These are phyloP conservation scores for Cladosporium halotolerans DNA, from an alignment of 2,329 filamentous ascomycete genomes.

Conservation along the genomic window DNA sequence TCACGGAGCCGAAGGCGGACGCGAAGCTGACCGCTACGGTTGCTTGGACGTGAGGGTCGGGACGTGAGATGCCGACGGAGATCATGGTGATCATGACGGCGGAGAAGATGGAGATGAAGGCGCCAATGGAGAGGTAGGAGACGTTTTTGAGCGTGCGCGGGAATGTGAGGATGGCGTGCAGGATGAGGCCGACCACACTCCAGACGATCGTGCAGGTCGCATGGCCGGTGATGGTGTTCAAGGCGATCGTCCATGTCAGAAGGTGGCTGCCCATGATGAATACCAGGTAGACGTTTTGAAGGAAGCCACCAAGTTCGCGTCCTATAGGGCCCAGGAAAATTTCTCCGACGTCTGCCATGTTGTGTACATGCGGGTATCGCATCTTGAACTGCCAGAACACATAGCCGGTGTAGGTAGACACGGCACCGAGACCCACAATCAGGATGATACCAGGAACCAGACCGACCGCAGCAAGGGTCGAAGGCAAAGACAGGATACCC, in stretches of 20 bases:
- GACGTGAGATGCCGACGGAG: conserved; percentile 51
- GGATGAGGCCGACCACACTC: conserved; percentile 51
- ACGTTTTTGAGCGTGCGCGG: conserved; percentile 59
- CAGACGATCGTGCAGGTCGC: conserved; percentile 60
- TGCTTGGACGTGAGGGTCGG: conserved; percentile 35
- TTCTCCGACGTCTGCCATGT: conserved; percentile 62
- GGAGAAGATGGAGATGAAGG: conserved; percentile 45
- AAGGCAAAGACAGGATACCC: conserved; percentile 51
- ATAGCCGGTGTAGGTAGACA: conserved; percentile 56
- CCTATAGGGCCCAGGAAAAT: conserved; percentile 56
- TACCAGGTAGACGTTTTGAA: conserved; percentile 58
- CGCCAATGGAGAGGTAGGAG: conserved; percentile 56
- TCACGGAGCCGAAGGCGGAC: conserved; percentile 54
- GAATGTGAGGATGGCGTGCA: conserved; percentile 54
- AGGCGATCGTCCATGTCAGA: conserved; percentile 64
- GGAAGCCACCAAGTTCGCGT: conserved; percentile 57
- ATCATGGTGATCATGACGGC: conserved; percentile 63
- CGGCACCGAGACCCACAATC: conserved; percentile 47
- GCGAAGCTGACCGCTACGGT: conserved; percentile 33
- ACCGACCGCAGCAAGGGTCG: conserved; percentile 47
- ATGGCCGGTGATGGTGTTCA: conserved; percentile 58
- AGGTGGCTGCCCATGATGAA: conserved; percentile 66
- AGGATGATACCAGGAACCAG: conserved; percentile 51
- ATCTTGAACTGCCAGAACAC: conserved; percentile 55
- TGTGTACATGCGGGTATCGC: conserved; percentile 44